Conservation (phyloP, 176 grass and related monocot genomes). For the Elymus sibiricus region DNA sequence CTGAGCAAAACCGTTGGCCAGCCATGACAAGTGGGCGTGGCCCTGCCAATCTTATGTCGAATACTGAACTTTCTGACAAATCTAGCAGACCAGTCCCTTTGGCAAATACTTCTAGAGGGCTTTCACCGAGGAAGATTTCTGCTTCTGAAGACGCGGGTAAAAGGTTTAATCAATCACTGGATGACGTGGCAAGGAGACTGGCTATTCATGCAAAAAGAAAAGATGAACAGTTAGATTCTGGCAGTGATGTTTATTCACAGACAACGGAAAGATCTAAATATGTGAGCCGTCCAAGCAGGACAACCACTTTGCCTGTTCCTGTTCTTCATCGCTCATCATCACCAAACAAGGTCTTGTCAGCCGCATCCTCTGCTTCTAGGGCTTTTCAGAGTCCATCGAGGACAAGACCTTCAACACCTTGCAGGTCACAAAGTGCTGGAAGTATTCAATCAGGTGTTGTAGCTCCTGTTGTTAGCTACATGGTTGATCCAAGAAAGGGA, state of each 20-base stretch:
- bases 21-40: slow-evolving; percentile 45
- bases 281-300: slow-evolving; percentile 37
- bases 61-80: slow-evolving; percentile 48
- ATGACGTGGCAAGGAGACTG: slow-evolving; percentile 52
- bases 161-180: slow-evolving; percentile 35
- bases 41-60: slow-evolving; percentile 38
- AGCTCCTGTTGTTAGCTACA: slow-evolving; percentile 45
- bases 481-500: slow-evolving; percentile 54
- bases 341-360: slow-evolving; percentile 48
- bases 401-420: slow-evolving; percentile 66
- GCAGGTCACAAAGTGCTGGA: slow-evolving; percentile 47
- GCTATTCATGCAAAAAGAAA: slow-evolving; percentile 37
- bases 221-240: slow-evolving; percentile 31
- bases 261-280: slow-evolving; percentile 47
- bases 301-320: slow-evolving; percentile 44
- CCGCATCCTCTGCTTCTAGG: slow-evolving; percentile 30
- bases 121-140: slow-evolving; percentile 45
- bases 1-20: slow-evolving; percentile 66
- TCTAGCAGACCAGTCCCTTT: slow-evolving; percentile 22
- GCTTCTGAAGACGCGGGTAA: slow-evolving; percentile 28
- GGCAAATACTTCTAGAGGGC: slow-evolving; percentile 46
- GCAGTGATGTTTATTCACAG: slow-evolving; percentile 28
- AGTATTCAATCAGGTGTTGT: slow-evolving; percentile 25
- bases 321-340: slow-evolving; percentile 43
- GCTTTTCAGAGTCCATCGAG: slow-evolving; percentile 49